Conservation (phyloP, 2,329 filamentous ascomycete species). For the Fusarium haematococcum region DNA sequence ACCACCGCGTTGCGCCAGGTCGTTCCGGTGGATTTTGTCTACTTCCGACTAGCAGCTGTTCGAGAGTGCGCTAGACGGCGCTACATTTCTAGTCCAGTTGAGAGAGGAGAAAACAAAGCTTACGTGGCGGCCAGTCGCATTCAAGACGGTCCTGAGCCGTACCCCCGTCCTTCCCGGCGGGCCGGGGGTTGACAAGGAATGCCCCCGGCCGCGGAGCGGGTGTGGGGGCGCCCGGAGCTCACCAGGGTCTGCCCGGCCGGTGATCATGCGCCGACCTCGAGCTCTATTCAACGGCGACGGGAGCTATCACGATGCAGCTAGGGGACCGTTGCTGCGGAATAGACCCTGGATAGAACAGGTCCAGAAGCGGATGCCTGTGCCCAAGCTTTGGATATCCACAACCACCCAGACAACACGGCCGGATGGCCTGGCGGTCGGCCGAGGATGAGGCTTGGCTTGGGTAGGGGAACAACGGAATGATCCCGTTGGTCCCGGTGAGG, state of each 20-base stretch:
- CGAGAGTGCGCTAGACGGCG: neutral
- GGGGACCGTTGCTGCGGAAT: neutral
- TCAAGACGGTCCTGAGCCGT: constrained; percentile 15
- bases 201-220: constrained; percentile 27
- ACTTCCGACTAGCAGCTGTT: neutral
- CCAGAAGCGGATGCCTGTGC: neutral
- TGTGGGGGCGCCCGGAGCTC: constrained; percentile 29
- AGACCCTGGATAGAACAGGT: constrained; percentile 3
- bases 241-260: neutral
- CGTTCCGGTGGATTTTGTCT: constrained; percentile 18
- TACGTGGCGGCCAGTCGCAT: constrained; percentile 29
- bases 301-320: neutral
- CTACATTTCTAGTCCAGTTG: constrained; percentile 1
- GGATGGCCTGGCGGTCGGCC: neutral
- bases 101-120: constrained; percentile 15
- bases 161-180: neutral
- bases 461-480: neutral
- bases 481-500: neutral
- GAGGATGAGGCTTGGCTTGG: neutral
- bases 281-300: neutral
- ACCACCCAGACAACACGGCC: neutral
- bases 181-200: neutral
- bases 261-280: neutral
- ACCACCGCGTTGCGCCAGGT: constrained; percentile 4
- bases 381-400: neutral